Conservation (phyloP, 768 basidiomycete species). For the Pleurotus eryngii region DNA sequence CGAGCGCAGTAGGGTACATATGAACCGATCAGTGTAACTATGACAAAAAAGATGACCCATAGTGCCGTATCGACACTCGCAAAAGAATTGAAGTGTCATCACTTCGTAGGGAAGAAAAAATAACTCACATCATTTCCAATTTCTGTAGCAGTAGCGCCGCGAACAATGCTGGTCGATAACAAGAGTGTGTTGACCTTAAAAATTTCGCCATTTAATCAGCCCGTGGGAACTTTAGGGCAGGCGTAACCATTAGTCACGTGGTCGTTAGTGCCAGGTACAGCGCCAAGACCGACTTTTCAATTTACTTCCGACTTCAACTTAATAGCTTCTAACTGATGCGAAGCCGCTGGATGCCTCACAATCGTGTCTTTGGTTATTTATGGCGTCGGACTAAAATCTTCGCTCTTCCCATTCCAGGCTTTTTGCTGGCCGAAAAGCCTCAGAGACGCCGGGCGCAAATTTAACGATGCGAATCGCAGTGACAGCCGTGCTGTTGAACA, state of each 20-base stretch:
- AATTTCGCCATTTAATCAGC: background rate
- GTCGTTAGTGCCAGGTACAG: background rate
- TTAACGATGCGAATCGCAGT: too few relatives aligned
- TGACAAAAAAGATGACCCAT: constrained; percentile 68
- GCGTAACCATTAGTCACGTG: background rate
- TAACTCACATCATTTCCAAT: too few relatives aligned
- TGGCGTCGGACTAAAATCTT: too few relatives aligned
- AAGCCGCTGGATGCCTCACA: too few relatives aligned
- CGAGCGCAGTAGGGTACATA: background rate
- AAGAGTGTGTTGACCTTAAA: background rate
- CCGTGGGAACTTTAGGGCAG: background rate
- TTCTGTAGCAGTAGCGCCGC: too few relatives aligned
- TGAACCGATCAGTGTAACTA: constrained; percentile 86
- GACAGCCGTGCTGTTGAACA: too few relatives aligned
- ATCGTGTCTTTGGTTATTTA: too few relatives aligned
- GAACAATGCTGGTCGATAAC: background rate
- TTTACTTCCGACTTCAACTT: constrained; percentile 8
- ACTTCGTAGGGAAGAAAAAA: constrained; percentile 26
- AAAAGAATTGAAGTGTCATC: constrained; percentile 54
- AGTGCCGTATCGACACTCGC: constrained; percentile 52
- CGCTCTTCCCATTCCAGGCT: too few relatives aligned
- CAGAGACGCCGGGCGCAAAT: too few relatives aligned
- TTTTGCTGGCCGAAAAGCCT: too few relatives aligned
- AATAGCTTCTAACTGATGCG: background rate
- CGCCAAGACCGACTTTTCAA: background rate